These are phyloP conservation scores for Umbilicus rupestris DNA, from an alignment of 164 flowering plant genomes.

Conservation along the genomic window DNA sequence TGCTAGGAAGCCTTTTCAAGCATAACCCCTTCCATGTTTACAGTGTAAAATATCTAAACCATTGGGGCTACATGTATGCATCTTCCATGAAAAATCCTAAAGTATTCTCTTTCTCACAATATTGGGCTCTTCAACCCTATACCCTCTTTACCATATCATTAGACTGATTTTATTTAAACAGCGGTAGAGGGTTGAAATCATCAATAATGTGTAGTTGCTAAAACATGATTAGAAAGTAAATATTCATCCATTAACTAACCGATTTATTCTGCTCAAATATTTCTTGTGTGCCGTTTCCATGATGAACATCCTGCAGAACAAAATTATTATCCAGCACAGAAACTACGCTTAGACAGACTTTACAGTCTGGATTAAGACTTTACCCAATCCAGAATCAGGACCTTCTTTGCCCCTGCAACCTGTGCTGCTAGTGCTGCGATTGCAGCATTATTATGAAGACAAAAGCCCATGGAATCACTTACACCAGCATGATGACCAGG, in stretches of 20 bases:
- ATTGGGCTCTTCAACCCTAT: too few species aligned
- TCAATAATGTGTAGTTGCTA: not conserved
- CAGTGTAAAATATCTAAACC: not conserved
- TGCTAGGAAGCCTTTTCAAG: not conserved
- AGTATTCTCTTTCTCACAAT: not conserved
- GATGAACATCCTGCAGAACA: slow-evolving; percentile 82
- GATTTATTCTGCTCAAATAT: slow-evolving; percentile 75
- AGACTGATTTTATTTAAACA: too few species aligned
- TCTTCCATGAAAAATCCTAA: not conserved
- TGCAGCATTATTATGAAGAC: slow-evolving; percentile 98
- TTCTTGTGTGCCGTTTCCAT: slow-evolving; percentile 99
- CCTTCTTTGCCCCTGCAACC: slow-evolving; percentile 78
- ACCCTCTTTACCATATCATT: too few species aligned
- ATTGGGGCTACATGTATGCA: not conserved
- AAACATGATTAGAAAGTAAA: not conserved
- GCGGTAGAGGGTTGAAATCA: too few species aligned
- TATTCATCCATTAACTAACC: slow-evolving; percentile 31
- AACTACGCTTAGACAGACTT: not conserved
- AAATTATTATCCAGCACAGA: not conserved
- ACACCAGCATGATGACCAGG: slow-evolving; percentile 99
- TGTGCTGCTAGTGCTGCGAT: slow-evolving; percentile 84
- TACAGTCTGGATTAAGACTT: not conserved
- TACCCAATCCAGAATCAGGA: slow-evolving; percentile 97
- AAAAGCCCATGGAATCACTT: slow-evolving; percentile 85
- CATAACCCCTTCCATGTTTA: not conserved